Percentiles rank a stretch among this genome's conserved stretches.
Conservation (phyloP, 2,329 filamentous ascomycete genomes). For the Teratosphaeria epicoccoides region DNA sequence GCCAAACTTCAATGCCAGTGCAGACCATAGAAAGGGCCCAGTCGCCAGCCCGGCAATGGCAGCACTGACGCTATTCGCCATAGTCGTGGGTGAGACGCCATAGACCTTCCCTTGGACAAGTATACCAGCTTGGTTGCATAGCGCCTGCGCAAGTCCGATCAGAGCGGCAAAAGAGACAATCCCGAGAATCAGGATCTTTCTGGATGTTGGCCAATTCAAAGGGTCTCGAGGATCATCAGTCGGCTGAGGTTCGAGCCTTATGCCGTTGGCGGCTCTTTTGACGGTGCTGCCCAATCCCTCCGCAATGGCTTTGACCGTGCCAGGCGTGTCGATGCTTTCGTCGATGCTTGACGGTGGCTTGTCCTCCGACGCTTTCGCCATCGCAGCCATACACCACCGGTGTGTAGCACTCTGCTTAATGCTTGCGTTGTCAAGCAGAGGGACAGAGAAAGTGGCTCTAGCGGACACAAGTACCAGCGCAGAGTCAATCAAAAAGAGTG, state of each 20-base stretch:
- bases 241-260: conserved; percentile 1
- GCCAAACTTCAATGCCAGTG: background rate
- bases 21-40: background rate
- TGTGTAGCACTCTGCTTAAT: too few species aligned
- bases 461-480: background rate
- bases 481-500: too few species aligned
- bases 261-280: background rate
- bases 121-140: background rate
- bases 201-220: background rate
- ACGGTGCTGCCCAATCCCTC: background rate
- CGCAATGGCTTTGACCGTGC: background rate
- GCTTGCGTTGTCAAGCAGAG: background rate
- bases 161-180: conserved; percentile 1
- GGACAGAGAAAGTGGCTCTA: background rate
- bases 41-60: background rate
- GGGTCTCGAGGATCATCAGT: conserved; percentile 1
- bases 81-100: background rate
- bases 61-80: background rate
- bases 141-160: background rate
- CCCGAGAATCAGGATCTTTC: background rate
- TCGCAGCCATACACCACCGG: background rate
- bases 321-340: background rate
- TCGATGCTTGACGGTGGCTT: background rate
- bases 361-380: background rate
- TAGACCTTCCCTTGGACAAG: background rate